Evolutionary conservation across 2,329 filamentous ascomycete genomes (phyloP).

Genomic region (Cercospora sojina): DNA sequence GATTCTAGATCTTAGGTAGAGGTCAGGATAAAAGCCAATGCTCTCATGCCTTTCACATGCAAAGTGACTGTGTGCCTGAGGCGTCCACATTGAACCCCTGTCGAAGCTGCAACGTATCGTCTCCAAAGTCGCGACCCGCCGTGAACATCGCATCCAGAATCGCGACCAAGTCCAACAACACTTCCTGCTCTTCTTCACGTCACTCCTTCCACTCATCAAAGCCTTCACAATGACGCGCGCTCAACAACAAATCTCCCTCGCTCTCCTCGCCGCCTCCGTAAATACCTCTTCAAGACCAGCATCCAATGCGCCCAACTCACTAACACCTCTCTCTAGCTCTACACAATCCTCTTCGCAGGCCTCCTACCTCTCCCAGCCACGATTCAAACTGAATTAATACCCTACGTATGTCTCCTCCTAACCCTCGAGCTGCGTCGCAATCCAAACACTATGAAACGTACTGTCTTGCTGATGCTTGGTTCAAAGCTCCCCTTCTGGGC

Average conservation of each 20-base stretch:
- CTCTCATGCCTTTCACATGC: not conserved
- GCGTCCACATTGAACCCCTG: slow-evolving; percentile 1
- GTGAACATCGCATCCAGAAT: not conserved
- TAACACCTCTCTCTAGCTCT: slow-evolving; percentile 62
- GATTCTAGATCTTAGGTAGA: not conserved
- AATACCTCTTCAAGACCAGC: slow-evolving; percentile 38
- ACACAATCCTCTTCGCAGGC: slow-evolving; percentile 80
- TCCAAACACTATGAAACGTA: not conserved
- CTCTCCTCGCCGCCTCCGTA: slow-evolving; percentile 85
- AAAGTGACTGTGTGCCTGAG: not conserved
- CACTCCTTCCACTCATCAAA: slow-evolving; percentile 15
- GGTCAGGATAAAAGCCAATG: not conserved
- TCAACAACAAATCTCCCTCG: slow-evolving; percentile 85
- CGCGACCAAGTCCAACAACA: not conserved
- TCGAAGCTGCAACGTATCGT: slow-evolving; percentile 8
- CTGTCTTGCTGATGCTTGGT: not conserved
- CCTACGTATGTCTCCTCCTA: slow-evolving; percentile 66
- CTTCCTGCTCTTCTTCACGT: slow-evolving; percentile 6
- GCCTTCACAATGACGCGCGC: slow-evolving; percentile 78
- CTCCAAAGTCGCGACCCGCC: slow-evolving; percentile 3
- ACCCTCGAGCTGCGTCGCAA: not conserved
- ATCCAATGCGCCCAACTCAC: slow-evolving; percentile 27
- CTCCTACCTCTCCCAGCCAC: slow-evolving; percentile 76
- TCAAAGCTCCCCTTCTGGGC: slow-evolving; percentile 88
- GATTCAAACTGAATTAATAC: slow-evolving; percentile 81